Base-by-base conservation (phyloP, 2,329 filamentous ascomycete species). In the Paraphoma sp. region DNA sequence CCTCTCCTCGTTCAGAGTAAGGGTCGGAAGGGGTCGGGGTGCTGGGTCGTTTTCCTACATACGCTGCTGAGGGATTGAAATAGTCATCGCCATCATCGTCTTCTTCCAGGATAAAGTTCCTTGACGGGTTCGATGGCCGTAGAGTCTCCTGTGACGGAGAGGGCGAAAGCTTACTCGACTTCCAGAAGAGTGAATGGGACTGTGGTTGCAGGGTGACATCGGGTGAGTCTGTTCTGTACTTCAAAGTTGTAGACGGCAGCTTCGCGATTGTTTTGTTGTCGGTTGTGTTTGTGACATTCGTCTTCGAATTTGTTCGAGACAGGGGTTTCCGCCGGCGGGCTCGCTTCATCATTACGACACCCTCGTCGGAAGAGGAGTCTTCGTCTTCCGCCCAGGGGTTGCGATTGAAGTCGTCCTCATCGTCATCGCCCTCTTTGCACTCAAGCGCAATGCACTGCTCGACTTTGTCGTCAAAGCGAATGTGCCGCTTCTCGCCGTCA, bases 391-490 rank as follows among this genome's bases (percentile, higher is more conserved):
- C 72, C 61, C 75, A 77, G 17, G 73, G 72, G 31, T 78, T 74
- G 42, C 77, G 78, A 40, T 78, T 74, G 42, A 76, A 78, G 63
- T 78, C 78, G 33, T 80, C 76, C 38, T 80, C 77, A 48, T 92
- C 87, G 10, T 90, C 87, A 46, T 93, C 89, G 23, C 89, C 89
- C 62, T 91, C 87, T 78, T 96, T 96, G 66, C 87, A 84, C 33
- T 98, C 93, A 31, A 99, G 87, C 7, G 95, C 95, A 63, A 97
- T 97, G 74, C 93, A 97, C 74, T 98, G 94, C 74, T 93, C 89
- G 2, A 99, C 95, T 78, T 94, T 91, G 72, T 97, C 91, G 72
- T 97, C 95, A 76, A 99, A 99, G 71, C 96, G 92, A 63, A 99
- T 98, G 74, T 97, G 94, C 58, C 89, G 93, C 69, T 87, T 86